Conservation (phyloP, 2,329 filamentous ascomycete species). For the Colletotrichum agaves region DNA sequence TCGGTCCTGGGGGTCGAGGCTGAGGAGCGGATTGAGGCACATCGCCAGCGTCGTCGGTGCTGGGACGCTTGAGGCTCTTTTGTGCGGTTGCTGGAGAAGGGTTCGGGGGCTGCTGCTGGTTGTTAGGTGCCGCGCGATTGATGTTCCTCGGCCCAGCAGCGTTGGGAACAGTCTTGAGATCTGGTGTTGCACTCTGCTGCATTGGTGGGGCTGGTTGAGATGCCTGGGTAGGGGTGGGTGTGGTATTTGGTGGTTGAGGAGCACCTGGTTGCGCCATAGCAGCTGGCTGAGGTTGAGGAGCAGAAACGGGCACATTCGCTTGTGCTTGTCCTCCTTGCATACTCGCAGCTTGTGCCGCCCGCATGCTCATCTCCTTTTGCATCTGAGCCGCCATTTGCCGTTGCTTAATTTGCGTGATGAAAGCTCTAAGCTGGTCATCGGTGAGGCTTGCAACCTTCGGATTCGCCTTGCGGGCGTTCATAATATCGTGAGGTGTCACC, state of each 20-base stretch:
- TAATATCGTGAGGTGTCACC: slow-evolving; percentile 43
- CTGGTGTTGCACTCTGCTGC: slow-evolving; percentile 38
- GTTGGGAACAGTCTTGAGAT: slow-evolving; percentile 36
- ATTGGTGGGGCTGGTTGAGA: slow-evolving; percentile 20
- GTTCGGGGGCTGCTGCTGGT: slow-evolving; percentile 49
- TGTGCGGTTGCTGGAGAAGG: slow-evolving; percentile 51
- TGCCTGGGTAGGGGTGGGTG: slow-evolving; percentile 19
- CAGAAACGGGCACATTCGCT: slow-evolving; percentile 4
- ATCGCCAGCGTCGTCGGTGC: slow-evolving; percentile 54
- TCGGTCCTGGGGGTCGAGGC: slow-evolving; percentile 26
- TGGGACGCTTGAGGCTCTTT: slow-evolving; percentile 64
- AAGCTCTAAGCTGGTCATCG: slow-evolving; percentile 40
- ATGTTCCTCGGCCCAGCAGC: slow-evolving; percentile 40
- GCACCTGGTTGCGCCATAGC: slow-evolving; percentile 15
- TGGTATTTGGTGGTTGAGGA: slow-evolving; percentile 9
- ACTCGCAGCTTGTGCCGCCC: slow-evolving; percentile 23
- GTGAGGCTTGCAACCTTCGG: slow-evolving; percentile 38
- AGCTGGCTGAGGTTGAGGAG: slow-evolving; percentile 18
- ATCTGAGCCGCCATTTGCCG: slow-evolving; percentile 34
- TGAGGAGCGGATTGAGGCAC: slow-evolving; percentile 38
- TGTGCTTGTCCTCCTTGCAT: slow-evolving; percentile 16
- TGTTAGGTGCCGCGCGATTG: slow-evolving; percentile 46
- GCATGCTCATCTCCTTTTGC: slow-evolving; percentile 35
- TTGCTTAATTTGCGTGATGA: slow-evolving; percentile 33
- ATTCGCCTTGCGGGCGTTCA: slow-evolving; percentile 41